These are phyloP conservation scores for Macrophomina pseudophaseolina DNA, from an alignment of 2,329 filamentous ascomycete species.

Conservation along the genomic window DNA sequence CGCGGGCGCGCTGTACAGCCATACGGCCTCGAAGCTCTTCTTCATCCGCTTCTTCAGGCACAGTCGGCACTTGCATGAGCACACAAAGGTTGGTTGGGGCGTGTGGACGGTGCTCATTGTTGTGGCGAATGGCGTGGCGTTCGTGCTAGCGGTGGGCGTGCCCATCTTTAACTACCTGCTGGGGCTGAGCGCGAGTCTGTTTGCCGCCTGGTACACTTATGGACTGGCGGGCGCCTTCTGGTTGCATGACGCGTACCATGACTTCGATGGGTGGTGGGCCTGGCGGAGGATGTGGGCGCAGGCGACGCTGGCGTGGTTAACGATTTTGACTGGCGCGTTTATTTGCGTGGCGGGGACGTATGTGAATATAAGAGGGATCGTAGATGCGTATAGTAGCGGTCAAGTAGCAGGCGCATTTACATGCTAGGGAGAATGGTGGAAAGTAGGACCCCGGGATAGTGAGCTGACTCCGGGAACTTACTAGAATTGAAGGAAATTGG, in stretches of 20 bases:
- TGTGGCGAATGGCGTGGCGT: constrained; percentile 53
- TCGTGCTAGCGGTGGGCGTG: constrained; percentile 54
- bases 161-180: constrained; percentile 62
- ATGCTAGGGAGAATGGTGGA: constrained; percentile 29
- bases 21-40: constrained; percentile 58
- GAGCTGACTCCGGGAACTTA: no score
- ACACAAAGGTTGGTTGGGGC: constrained; percentile 54
- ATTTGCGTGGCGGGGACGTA: constrained; percentile 58
- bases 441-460: no score
- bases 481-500: no score
- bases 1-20: constrained; percentile 56
- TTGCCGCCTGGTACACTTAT: constrained; percentile 61
- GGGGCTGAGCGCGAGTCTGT: constrained; percentile 56
- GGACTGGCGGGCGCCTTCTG: constrained; percentile 60
- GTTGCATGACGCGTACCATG: constrained; percentile 52
- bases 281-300: constrained; percentile 49
- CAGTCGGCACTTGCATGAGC: constrained; percentile 53
- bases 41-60: constrained; percentile 57
- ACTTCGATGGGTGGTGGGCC: constrained; percentile 45
- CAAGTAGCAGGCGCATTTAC: constrained; percentile 36
- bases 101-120: constrained; percentile 55
- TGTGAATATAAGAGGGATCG: constrained; percentile 51
- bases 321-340: constrained; percentile 54
- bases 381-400: constrained; percentile 40
- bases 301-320: constrained; percentile 47